These are phyloP conservation scores for Fagopyrum tataricum DNA, from an alignment of 148 eudicot genomes.

Conservation along the genomic window DNA sequence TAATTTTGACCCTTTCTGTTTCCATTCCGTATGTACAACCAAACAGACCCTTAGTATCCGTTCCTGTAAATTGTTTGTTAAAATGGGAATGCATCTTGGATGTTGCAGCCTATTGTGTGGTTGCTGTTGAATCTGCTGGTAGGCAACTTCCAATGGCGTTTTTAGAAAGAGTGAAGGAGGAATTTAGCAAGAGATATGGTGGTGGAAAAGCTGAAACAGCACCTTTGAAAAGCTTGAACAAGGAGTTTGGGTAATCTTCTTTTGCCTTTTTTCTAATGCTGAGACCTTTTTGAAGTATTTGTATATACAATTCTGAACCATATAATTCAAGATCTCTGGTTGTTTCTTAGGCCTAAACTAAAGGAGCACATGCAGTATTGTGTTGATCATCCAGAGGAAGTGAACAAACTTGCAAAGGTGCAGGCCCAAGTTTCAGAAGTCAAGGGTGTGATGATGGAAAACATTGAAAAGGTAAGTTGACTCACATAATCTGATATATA, in stretches of 20 bases:
- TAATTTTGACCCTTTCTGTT: no score
- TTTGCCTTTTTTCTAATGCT: neutral
- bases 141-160: constrained; percentile 50
- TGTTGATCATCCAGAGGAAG: constrained; percentile 50
- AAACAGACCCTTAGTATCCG: neutral
- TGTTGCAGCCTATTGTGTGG: constrained; percentile 43
- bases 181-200: constrained; percentile 45
- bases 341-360: constrained; percentile 30
- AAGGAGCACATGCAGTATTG: constrained; percentile 55
- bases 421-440: constrained; percentile 50
- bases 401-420: constrained; percentile 48
- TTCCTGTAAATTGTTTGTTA: neutral
- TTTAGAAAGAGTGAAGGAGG: constrained; percentile 42
- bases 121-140: constrained; percentile 46
- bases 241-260: constrained; percentile 35
- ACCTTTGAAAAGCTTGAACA: constrained; percentile 42
- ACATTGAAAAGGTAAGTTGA: constrained; percentile 36
- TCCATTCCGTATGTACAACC: no score
- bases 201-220: constrained; percentile 51
- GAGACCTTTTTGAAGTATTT: neutral
- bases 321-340: constrained; percentile 1
- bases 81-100: neutral
- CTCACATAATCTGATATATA: neutral
- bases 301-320: neutral
- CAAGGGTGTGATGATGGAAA: constrained; percentile 54